Base-by-base conservation (phyloP, 2,329 filamentous ascomycete genomes). In the Mycosphaerella sp. region DNA sequence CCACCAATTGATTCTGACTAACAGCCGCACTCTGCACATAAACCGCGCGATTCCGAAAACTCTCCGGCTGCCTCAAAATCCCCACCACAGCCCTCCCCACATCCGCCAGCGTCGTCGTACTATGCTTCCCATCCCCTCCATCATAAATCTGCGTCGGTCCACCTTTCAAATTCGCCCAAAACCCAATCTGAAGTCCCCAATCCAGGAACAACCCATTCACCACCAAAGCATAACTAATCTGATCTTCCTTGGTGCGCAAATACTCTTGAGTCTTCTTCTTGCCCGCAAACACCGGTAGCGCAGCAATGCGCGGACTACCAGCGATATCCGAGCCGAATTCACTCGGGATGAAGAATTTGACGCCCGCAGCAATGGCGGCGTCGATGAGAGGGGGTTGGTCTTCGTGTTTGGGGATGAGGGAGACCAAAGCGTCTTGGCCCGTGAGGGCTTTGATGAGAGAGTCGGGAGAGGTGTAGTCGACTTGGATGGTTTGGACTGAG, bases 391-490 rank as follows among this genome's bases (percentile, higher is more conserved):
- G 14, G 3, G 41, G 40, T 46, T 60, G 55, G 5, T 27, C 18
- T 10, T 41, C 45, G 35, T 56, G 49, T 16, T 56, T 43, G 7
- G 58, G 50, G 2, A 58, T 17, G 3, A 52, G 27, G 9, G 50
- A 59, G n/a, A 72, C 56, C 5, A 71, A 62, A 14, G 59, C 63
- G 16, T 72, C 64, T 39, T 72, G 66, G 39, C 65, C 66, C 41
- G 57, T 55, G n/a, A 72, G 55, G 0, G 68, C 70, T 6, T 53
- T 35, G 8, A 64, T 59, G 28, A 73, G 52, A 6, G 66, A 59
- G 6, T 62, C 56, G 7, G 72, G 67, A 7, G 76, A 67, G 14
- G 70, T 58, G 62, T 81, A 81, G 66, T 79, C 66, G 49, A 77
- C 64, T 27, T 58, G 65, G 18, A 65, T 68, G 14, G 71, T 62